Evolutionary conservation across 2,329 filamentous ascomycete species (phyloP), one percentile per base, ranked within the genome.

Genomic region (Cladosporium sp.): DNA sequence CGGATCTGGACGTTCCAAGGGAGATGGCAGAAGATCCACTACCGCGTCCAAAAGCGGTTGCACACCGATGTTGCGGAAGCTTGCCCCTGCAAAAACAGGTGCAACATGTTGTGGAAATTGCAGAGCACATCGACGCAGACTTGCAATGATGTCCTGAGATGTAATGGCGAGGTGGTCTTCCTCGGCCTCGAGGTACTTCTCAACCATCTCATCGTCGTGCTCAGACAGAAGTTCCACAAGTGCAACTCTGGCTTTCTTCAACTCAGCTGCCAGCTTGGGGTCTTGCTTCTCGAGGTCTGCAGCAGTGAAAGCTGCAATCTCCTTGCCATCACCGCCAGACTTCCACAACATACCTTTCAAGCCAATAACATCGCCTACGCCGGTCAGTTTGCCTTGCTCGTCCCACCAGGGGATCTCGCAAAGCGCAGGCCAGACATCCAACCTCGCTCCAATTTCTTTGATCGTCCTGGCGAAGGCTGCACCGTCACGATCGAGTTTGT

Each of bases 391-490:
- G 7, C 89, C 88, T 53, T 86, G 85, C 4, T 77, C 77, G 11
- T 73, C 76, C 82, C 91, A 97, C 89, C 91, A 96, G 0, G 93
- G 93, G 55, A 97, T 91, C 62, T 96, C 91, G 63, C 92, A 96
- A 7, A 97, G 84, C 12, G 93, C 83, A 2, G 93, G 93, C 85
- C 88, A 95, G 1, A 85, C 87, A 53, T 83, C 81, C 17, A 99
- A 76, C 48, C 89, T 81, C 1, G 84, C 77, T 2, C 88, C 91
- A 24, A 96, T 85, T 63, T 97, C 91, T 52, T 86, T 85, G 1
- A 97, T 85, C 0, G 92, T 92, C 47, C 86, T 82, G 20, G 85
- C 85, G 72, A 97, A 97, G 1, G 82, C 78, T 13, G 89, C 88
- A 8, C 89, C 89, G 55, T 89, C 86, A 34, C 89, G 83, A 65